A percentile compares a stretch with the other conserved stretches of the same genome.
phyloP scores from a whole-genome alignment of 2,329 filamentous ascomycete genomes.

The Daldinia eschscholtzii region DNA sequence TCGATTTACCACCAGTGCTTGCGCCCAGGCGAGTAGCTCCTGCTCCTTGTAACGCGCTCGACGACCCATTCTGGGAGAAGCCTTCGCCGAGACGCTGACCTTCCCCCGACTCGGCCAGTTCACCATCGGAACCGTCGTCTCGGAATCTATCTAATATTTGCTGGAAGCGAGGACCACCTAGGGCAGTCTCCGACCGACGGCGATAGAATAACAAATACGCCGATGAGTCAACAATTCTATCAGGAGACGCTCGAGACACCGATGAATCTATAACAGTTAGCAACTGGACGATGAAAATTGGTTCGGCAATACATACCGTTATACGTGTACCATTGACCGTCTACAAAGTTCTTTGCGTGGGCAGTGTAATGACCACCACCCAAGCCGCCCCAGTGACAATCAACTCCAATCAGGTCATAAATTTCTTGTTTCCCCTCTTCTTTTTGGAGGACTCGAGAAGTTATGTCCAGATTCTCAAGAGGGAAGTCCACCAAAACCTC shows the following conservation, averaged over 20 bases:
- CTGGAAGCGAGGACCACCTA: constrained; percentile 83
- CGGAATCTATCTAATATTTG: constrained; percentile 75
- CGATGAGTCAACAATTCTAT: constrained; percentile 76
- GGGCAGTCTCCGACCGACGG: constrained; percentile 78
- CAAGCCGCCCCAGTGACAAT: constrained; percentile 94
- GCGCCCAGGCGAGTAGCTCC: constrained; percentile 78
- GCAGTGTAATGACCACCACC: constrained; percentile 98
- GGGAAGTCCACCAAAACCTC: constrained; percentile 94
- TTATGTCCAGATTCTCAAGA: constrained; percentile 86
- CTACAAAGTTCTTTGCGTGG: constrained; percentile 90
- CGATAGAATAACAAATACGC: constrained; percentile 98
- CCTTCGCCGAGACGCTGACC: constrained; percentile 84
- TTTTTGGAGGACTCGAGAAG: constrained; percentile 80
- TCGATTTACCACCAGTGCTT: constrained; percentile 68
- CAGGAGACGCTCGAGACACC: constrained; percentile 72
- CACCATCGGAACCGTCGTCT: constrained; percentile 62
- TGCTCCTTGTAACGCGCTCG: constrained; percentile 85
- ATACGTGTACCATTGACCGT: constrained; percentile 93
- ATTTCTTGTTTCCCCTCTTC: constrained; percentile 85
- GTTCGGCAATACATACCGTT: constrained; percentile 75
- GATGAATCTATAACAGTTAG: constrained; percentile 76
- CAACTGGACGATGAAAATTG: constrained; percentile 10
- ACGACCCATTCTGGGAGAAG: constrained; percentile 91
- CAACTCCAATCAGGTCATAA: constrained; percentile 95
- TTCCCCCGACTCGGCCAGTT: constrained; percentile 75